Evolutionary conservation across 2,329 filamentous ascomycete genomes (phyloP).

Genomic region (Delphinella strobiligena): DNA sequence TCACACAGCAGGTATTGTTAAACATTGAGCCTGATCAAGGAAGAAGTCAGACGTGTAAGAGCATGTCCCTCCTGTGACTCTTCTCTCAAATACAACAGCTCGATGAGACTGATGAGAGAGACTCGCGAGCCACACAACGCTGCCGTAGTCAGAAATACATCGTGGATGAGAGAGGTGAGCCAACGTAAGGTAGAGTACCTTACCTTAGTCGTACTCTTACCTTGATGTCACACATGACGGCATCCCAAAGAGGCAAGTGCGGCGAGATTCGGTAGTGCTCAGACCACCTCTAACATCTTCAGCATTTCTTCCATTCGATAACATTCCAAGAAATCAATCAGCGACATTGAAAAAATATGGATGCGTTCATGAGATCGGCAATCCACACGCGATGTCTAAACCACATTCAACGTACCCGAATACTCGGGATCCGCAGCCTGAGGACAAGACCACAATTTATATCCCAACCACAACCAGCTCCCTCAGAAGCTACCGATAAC

Average conservation of each 20-base stretch:
- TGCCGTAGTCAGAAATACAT: too few species aligned
- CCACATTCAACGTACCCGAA: neutral
- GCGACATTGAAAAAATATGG: too few species aligned
- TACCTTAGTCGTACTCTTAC: neutral
- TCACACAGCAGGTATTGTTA: too few species aligned
- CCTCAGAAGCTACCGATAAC: neutral
- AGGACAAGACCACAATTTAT: too few species aligned
- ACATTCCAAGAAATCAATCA: neutral
- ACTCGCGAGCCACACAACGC: too few species aligned
- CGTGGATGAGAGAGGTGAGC: neutral
- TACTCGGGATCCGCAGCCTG: neutral
- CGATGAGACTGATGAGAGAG: too few species aligned
- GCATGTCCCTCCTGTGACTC: too few species aligned
- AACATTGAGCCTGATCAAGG: too few species aligned
- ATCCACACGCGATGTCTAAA: neutral
- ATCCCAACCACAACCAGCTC: neutral
- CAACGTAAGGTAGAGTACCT: neutral
- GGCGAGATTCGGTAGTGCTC: neutral
- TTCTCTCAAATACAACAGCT: too few species aligned
- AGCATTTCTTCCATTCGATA: neutral
- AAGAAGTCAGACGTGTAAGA: too few species aligned
- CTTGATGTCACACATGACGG: neutral
- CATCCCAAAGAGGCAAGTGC: neutral
- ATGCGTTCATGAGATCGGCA: neutral
- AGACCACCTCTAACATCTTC: neutral